Conservation (phyloP, 306 rosid genomes). For the Gastrolobium bilobum region DNA sequence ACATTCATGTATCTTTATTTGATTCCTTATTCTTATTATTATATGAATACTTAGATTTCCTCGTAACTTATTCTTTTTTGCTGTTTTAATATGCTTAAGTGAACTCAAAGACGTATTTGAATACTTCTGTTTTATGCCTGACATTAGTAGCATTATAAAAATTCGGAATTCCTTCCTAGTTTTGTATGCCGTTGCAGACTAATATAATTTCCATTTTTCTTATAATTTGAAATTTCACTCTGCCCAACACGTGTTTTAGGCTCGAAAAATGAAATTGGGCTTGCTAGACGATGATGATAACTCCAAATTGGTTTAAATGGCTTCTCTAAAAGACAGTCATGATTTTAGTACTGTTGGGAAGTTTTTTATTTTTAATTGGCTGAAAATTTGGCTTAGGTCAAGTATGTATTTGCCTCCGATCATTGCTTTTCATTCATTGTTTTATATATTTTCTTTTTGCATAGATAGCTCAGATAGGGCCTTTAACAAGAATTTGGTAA, state of each 20-base stretch:
- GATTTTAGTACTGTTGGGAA: slow-evolving; percentile 46
- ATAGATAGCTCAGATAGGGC: slow-evolving; percentile 79
- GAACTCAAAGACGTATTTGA: not conserved
- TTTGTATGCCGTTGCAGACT: not conserved
- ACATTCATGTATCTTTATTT: too few species aligned
- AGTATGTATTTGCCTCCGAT: not conserved
- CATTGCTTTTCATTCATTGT: not conserved
- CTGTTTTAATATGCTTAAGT: too few species aligned
- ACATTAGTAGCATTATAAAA: not conserved
- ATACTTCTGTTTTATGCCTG: not conserved
- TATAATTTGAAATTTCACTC: not conserved
- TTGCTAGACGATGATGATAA: slow-evolving; percentile 67
- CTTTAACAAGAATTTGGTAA: slow-evolving; percentile 88
- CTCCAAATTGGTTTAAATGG: slow-evolving; percentile 45
- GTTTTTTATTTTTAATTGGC: slow-evolving; percentile 8
- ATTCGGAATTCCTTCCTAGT: not conserved
- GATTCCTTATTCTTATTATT: too few species aligned
- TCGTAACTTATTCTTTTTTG: not conserved
- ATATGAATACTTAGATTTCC: not conserved
- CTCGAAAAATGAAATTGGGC: slow-evolving; percentile 90
- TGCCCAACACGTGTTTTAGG: slow-evolving; percentile 58
- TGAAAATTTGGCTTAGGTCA: not conserved
- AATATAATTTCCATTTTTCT: not conserved
- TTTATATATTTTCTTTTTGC: slow-evolving; percentile 5
- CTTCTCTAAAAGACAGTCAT: slow-evolving; percentile 33